Conservation (phyloP, 371 early-diverging fungal species). For the Phascolomyces articulosus region DNA sequence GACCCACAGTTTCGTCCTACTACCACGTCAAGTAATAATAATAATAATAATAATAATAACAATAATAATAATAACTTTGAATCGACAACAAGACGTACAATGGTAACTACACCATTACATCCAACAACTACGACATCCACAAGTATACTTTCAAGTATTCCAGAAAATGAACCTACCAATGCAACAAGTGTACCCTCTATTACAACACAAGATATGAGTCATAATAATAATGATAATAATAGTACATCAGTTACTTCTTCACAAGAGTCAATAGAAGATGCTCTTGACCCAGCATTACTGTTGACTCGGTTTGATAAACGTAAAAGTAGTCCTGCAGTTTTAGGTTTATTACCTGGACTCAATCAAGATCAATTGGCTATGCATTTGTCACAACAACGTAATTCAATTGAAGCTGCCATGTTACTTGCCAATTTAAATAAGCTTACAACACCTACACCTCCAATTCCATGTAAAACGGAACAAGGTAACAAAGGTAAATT, state of each 20-base stretch:
- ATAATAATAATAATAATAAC: background rate
- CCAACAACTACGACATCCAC: no score
- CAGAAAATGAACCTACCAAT: background rate
- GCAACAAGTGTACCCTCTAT: background rate
- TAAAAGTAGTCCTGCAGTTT: conserved; percentile 53
- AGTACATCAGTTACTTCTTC: background rate
- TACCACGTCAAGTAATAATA: no score
- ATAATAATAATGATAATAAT: background rate
- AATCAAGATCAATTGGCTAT: conserved; percentile 37
- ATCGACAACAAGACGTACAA: background rate
- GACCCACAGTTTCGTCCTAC: background rate
- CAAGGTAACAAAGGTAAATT: background rate
- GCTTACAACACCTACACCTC: conserved; percentile 20
- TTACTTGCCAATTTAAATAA: conserved; percentile 49
- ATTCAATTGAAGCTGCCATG: conserved; percentile 59
- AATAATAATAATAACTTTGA: background rate
- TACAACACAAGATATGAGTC: background rate
- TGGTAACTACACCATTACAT: background rate
- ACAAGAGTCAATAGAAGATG: background rate
- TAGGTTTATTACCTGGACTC: conserved; percentile 41
- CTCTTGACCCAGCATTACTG: conserved; percentile 17
- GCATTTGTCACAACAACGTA: conserved; percentile 46
- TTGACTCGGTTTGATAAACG: conserved; percentile 37
- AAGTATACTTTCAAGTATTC: background rate
- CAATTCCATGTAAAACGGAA: background rate